Evolutionary conservation across 208 protist genomes (phyloP).

Genomic region (Leishmania guyanensis): DNA sequence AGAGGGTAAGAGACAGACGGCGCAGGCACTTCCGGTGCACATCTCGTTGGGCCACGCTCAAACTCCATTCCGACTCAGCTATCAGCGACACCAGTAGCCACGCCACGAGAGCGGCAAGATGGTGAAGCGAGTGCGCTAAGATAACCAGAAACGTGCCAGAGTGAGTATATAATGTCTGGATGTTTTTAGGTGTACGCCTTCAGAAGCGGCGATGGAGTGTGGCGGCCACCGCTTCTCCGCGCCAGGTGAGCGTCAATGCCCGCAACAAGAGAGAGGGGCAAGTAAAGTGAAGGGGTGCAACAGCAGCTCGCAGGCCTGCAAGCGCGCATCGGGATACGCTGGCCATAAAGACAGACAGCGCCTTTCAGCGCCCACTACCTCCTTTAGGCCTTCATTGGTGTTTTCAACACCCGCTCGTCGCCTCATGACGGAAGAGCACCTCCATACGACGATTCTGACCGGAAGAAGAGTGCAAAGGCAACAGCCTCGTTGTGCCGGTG

Average conservation of each 20-base stretch:
- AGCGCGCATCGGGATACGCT: not conserved
- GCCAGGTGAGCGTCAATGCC: not conserved
- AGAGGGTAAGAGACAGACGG: not conserved
- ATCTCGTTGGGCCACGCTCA: conserved; percentile 10
- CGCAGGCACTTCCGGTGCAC: conserved; percentile 7
- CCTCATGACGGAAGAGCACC: not conserved
- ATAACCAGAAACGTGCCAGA: not conserved
- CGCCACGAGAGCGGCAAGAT: not conserved
- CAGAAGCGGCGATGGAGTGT: not conserved
- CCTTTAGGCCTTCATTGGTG: not conserved
- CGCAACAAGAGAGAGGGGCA: not conserved
- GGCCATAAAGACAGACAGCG: not conserved
- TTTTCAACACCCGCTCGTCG: not conserved
- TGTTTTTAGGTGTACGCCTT: not conserved
- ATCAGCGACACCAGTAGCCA: not conserved
- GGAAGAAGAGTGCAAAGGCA: not conserved
- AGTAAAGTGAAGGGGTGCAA: not conserved
- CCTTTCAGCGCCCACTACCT: not conserved
- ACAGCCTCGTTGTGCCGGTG: not conserved
- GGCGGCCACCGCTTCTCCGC: not conserved
- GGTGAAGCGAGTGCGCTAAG: not conserved
- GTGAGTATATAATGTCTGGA: not conserved
- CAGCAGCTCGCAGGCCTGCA: not conserved
- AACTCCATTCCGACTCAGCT: conserved; percentile 12
- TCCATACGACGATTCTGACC: not conserved